Evolutionary conservation across 1,284 basidiomycete species (phyloP).

Genomic region (Uromyces viciae-fabae): DNA sequence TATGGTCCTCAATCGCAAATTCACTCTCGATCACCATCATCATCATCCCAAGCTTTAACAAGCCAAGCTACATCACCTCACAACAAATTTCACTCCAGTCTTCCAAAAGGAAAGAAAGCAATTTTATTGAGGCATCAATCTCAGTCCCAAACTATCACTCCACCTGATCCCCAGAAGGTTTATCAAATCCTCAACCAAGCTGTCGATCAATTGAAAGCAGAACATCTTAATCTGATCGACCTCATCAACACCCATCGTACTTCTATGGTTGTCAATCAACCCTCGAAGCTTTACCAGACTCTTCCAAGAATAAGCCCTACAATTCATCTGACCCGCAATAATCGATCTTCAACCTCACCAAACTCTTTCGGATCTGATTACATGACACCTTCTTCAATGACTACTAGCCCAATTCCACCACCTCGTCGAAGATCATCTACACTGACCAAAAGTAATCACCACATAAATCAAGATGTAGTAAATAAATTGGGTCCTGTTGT

Average conservation of each 20-base stretch:
- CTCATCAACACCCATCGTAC: slow-evolving; percentile 36
- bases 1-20: slow-evolving; percentile 4
- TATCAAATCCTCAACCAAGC: slow-evolving; percentile 27
- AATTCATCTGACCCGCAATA: background rate
- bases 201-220: slow-evolving; percentile 21
- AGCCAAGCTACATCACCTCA: background rate
- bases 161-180: slow-evolving; percentile 21
- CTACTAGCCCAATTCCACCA: background rate
- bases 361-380: background rate
- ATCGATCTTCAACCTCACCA: background rate
- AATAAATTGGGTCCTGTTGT: too few relatives aligned
- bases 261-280: slow-evolving; percentile 20
- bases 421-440: slow-evolving; percentile 10
- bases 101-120: slow-evolving; percentile 31
- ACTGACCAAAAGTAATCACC: slow-evolving; percentile 4
- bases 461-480: background rate
- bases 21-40: background rate
- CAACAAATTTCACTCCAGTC: background rate
- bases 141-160: background rate
- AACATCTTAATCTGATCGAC: slow-evolving; percentile 34
- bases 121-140: slow-evolving; percentile 25
- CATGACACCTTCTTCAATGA: background rate
- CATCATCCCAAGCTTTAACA: background rate
- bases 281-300: slow-evolving; percentile 9
- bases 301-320: background rate